Evolutionary conservation across 179 eudicot species (phyloP).

Genomic region (Camellia oleifera): DNA sequence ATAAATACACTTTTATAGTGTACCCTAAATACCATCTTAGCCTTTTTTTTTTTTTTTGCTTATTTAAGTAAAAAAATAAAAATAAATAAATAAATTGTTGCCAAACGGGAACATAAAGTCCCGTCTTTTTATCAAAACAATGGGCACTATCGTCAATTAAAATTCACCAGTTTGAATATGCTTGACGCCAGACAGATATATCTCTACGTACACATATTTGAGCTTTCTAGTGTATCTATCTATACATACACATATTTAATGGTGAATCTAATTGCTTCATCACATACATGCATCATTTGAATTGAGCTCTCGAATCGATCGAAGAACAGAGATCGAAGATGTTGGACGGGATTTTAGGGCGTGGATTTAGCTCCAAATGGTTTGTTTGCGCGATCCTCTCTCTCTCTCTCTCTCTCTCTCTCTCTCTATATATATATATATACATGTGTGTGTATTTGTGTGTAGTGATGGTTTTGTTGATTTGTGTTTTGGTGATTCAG

Average conservation of each 20-base stretch:
- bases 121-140: neutral
- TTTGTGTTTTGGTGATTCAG: conserved; percentile 29
- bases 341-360: conserved; percentile 68
- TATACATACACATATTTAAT: neutral
- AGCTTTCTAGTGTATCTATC: neutral
- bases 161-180: conserved; percentile 11
- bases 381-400: conserved; percentile 11
- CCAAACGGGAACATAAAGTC: neutral
- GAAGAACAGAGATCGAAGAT: conserved; percentile 29
- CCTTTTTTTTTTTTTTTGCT: too few relatives aligned
- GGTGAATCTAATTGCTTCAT: conserved; percentile 5
- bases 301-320: conserved; percentile 1
- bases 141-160: conserved; percentile 16
- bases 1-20: too few relatives aligned
- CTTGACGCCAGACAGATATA: neutral
- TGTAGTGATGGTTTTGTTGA: neutral
- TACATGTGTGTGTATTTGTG: neutral
- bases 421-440: neutral
- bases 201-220: too few relatives aligned
- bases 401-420: conserved; percentile 8
- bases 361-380: conserved; percentile 80
- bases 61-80: too few relatives aligned
- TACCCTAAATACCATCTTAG: too few relatives aligned
- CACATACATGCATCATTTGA: neutral
- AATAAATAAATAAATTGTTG: neutral